Conservation (phyloP, 2,329 filamentous ascomycete species). For the Emergomyces orientalis region DNA sequence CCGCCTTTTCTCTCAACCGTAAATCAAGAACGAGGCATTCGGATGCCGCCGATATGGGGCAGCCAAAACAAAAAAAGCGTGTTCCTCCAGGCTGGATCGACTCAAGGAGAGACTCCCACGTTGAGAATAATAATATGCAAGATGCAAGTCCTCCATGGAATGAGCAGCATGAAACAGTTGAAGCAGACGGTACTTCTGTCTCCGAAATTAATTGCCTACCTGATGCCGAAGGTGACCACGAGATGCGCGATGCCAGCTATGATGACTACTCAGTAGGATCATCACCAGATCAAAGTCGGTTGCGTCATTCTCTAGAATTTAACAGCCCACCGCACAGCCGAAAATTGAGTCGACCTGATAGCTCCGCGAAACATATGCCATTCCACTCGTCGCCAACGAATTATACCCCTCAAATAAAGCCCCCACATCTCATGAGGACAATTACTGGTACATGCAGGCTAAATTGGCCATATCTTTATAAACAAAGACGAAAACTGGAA, state of each 20-base stretch:
- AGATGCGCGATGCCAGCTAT: conserved; percentile 34
- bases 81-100: conserved; percentile 38
- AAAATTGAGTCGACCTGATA: conserved; percentile 14
- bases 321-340: conserved; percentile 12
- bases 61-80: conserved; percentile 46
- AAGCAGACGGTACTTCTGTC: conserved; percentile 29
- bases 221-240: conserved; percentile 34
- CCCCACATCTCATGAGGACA: conserved; percentile 26
- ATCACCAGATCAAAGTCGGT: conserved; percentile 13
- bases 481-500: conserved; percentile 73
- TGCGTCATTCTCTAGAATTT: conserved; percentile 18
- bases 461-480: conserved; percentile 91
- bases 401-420: conserved; percentile 17
- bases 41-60: conserved; percentile 40
- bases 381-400: not conserved
- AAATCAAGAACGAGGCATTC: conserved; percentile 41
- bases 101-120: conserved; percentile 24
- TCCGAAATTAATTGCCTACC: conserved; percentile 12
- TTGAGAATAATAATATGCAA: conserved; percentile 14
- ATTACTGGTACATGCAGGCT: conserved; percentile 45
- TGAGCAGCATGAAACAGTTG: conserved; percentile 40
- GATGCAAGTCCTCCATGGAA: conserved; percentile 28
- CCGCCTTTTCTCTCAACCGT: conserved; percentile 26
- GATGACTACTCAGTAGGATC: conserved; percentile 18
- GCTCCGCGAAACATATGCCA: not conserved